A percentile compares a stretch with the other conserved stretches of the same genome.
Evolutionary conservation across 2,329 filamentous ascomycete genomes (phyloP).

Genomic region (Gyromitra esculenta): DNA sequence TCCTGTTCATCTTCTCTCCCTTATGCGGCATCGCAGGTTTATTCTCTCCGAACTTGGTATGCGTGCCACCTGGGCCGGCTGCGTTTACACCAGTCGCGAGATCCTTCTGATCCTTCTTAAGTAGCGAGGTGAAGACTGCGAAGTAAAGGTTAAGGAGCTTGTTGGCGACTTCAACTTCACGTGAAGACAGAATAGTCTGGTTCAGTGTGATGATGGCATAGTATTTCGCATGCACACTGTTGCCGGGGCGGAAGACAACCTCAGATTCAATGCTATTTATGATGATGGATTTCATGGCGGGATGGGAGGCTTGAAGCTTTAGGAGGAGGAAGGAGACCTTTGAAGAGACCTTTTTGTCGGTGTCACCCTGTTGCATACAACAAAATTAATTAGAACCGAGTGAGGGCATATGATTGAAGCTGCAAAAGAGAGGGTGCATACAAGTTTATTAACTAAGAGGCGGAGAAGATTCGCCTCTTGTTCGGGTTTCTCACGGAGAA

Average conservation of each 20-base stretch:
- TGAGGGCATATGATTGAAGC: constrained; percentile 19
- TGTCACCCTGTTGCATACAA: constrained; percentile 70
- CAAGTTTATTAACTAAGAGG: constrained; percentile 90
- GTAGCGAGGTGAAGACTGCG: constrained; percentile 80
- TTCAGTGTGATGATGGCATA: constrained; percentile 97
- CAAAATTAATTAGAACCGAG: constrained; percentile 10
- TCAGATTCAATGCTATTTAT: constrained; percentile 87
- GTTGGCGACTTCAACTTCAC: constrained; percentile 82
- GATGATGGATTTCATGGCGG: constrained; percentile 91
- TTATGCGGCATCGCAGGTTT: constrained; percentile 60
- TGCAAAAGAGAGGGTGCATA: constrained; percentile 18
- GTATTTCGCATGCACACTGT: constrained; percentile 89
- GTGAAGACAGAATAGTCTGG: constrained; percentile 88
- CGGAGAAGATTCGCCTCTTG: constrained; percentile 94
- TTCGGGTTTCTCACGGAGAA: constrained; percentile 94
- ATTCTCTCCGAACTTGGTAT: constrained; percentile 66
- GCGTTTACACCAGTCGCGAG: constrained; percentile 61
- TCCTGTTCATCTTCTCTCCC: constrained; percentile 60
- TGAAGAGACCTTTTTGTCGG: constrained; percentile 93
- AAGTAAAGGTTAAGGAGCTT: constrained; percentile 92
- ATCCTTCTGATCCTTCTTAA: constrained; percentile 70
- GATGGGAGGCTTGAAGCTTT: constrained; percentile 87
- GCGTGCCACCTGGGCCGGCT: constrained; percentile 60
- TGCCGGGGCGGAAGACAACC: constrained; percentile 84
- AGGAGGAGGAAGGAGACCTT: constrained; percentile 92